Conservation (phyloP, 441 rosid genomes). For the Populus hybrid region DNA sequence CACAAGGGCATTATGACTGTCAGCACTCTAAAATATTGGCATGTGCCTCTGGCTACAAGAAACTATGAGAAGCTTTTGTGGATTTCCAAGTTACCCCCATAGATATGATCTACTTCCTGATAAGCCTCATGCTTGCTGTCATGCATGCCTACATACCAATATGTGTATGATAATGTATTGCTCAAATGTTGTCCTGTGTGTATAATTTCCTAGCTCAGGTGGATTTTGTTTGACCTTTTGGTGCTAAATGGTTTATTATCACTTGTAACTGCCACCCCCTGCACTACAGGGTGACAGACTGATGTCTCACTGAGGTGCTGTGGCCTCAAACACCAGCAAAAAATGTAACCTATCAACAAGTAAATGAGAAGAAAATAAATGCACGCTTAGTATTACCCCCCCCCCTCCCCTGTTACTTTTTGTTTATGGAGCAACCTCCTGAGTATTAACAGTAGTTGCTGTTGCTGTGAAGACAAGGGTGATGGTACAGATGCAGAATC, state of each 20-base stretch:
- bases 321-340: not conserved
- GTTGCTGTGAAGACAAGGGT: constrained; percentile 67
- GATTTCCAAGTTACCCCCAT: not conserved
- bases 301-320: not conserved
- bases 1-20: not conserved
- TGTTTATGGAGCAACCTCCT: not conserved
- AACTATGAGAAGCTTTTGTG: not conserved
- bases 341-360: not conserved
- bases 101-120: not conserved
- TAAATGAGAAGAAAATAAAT: not conserved
- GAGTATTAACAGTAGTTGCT: constrained; percentile 12
- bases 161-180: not conserved
- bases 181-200: not conserved
- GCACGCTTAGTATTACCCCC: not conserved
- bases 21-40: not conserved
- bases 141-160: not conserved
- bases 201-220: not conserved
- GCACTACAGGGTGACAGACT: not conserved
- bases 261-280: not conserved
- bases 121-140: not conserved
- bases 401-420: not conserved
- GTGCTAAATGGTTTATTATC: not conserved
- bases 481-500: constrained; percentile 71
- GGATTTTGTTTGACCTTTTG: not conserved
- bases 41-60: not conserved